Conservation (phyloP, 2,329 filamentous ascomycete species). For the Leptographium galeiforme region DNA sequence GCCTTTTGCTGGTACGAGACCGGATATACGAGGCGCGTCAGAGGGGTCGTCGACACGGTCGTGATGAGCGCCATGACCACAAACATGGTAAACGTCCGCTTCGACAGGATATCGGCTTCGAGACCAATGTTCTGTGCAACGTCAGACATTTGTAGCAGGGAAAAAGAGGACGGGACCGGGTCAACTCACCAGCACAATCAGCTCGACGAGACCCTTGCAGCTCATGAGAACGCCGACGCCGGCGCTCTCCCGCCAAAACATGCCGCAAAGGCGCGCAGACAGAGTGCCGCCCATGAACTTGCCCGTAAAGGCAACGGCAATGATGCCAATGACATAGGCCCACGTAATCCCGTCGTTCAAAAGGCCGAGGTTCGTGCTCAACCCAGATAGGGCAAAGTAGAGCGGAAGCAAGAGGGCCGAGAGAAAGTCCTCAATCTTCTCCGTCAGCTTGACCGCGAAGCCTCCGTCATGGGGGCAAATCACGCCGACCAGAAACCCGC, state of each 20-base stretch:
- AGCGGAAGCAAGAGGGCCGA: slow-evolving; percentile 73
- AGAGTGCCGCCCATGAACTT: slow-evolving; percentile 76
- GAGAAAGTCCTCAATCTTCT: slow-evolving; percentile 89
- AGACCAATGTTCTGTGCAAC: slow-evolving; percentile 52
- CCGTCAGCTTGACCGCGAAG: slow-evolving; percentile 80
- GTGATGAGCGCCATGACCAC: slow-evolving; percentile 86
- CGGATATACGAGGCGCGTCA: slow-evolving; percentile 63
- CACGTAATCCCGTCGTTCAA: slow-evolving; percentile 71
- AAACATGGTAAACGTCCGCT: slow-evolving; percentile 80
- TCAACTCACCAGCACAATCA: slow-evolving; percentile 71
- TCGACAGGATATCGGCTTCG: slow-evolving; percentile 68
- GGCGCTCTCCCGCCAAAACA: slow-evolving; percentile 83
- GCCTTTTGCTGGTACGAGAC: slow-evolving; percentile 41
- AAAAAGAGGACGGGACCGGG: neutral
- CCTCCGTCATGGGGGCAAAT: slow-evolving; percentile 84
- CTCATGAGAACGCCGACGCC: slow-evolving; percentile 88
- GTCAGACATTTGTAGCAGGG: neutral
- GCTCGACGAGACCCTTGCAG: slow-evolving; percentile 87
- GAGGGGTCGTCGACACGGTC: slow-evolving; percentile 69
- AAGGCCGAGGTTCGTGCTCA: slow-evolving; percentile 77
- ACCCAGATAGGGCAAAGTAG: slow-evolving; percentile 84
- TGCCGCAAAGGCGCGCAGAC: slow-evolving; percentile 59
- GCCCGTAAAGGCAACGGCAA: slow-evolving; percentile 65
- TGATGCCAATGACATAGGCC: slow-evolving; percentile 79
- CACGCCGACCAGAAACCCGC: slow-evolving; percentile 76